phyloP scores from a whole-genome alignment of 1,284 basidiomycete species.

The Ceraceosorus bombacis region DNA sequence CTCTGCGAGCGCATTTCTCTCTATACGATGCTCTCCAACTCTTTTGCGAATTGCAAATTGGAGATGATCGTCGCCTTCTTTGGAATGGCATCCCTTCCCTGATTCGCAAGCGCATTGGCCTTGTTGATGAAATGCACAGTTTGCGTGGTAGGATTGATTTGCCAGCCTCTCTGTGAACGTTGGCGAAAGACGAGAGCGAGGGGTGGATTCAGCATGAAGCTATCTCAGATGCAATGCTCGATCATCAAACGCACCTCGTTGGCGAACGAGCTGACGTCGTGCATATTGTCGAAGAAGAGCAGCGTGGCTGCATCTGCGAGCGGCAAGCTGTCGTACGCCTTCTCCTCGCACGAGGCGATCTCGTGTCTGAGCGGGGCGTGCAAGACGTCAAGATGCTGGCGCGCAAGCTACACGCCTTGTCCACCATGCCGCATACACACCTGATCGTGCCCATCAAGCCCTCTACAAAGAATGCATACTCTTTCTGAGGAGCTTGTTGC shows the following conservation, averaged over 20 bases:
- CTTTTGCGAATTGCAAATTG: conserved; percentile 45
- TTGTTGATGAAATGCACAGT: conserved; percentile 42
- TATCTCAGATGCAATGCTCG: no score
- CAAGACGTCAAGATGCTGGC: background rate
- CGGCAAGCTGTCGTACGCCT: conserved; percentile 77
- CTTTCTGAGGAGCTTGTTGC: conserved; percentile 63
- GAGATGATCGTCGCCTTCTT: conserved; percentile 42
- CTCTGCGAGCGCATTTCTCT: no score
- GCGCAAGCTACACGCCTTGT: background rate
- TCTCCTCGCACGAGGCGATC: conserved; percentile 85
- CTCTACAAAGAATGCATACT: conserved; percentile 84
- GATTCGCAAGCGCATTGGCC: conserved; percentile 1
- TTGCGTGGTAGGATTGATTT: conserved; percentile 48
- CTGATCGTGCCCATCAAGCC: conserved; percentile 86
- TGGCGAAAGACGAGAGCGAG: background rate
- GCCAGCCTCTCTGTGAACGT: conserved; percentile 46
- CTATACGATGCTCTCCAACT: conserved; percentile 47
- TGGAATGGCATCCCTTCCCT: conserved; percentile 25
- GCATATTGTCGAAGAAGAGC: conserved; percentile 73
- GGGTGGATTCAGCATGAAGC: background rate
- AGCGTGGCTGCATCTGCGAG: conserved; percentile 78
- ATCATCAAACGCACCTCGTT: conserved; percentile 52
- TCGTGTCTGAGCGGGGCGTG: conserved; percentile 61
- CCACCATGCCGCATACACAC: conserved; percentile 48
- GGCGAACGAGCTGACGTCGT: conserved; percentile 69